These are phyloP conservation scores for Myxozyma geophila DNA, from an alignment of 805 yeast species.

Conservation along the genomic window DNA sequence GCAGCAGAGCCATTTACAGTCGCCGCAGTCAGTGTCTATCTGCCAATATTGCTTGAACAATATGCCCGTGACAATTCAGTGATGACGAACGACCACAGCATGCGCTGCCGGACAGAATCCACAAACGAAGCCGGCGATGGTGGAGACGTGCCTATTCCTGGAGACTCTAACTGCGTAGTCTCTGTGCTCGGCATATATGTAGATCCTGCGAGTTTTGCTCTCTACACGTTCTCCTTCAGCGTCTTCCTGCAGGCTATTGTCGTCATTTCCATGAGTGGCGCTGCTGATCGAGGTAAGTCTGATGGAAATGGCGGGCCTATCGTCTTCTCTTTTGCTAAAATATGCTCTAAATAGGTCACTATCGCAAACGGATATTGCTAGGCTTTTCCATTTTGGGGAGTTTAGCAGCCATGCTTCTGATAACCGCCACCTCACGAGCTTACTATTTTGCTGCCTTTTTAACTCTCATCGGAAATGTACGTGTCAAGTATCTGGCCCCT, in stretches of 20 bases:
- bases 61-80: conserved; percentile 78
- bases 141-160: conserved; percentile 43
- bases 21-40: conserved; percentile 77
- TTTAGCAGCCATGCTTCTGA: conserved; percentile 54
- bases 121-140: conserved; percentile 25
- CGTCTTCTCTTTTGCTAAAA: not conserved
- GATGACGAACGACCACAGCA: conserved; percentile 57
- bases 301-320: not conserved
- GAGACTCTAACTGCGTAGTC: conserved; percentile 52
- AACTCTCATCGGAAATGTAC: conserved; percentile 62
- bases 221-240: conserved; percentile 73
- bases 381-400: conserved; percentile 66
- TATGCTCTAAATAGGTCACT: conserved; percentile 45
- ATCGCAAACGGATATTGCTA: conserved; percentile 61
- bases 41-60: conserved; percentile 71
- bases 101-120: conserved; percentile 53
- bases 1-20: conserved; percentile 84
- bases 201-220: conserved; percentile 74
- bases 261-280: conserved; percentile 75
- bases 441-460: conserved; percentile 59
- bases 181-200: conserved; percentile 53
- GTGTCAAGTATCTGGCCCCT: not conserved
- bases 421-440: conserved; percentile 48
- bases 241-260: conserved; percentile 72
- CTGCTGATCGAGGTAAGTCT: conserved; percentile 57